A percentile compares a stretch with the other conserved stretches of the same genome.
Evolutionary conservation across 164 flowering plant genomes (phyloP).

Genomic region (Umbilicus rupestris): DNA sequence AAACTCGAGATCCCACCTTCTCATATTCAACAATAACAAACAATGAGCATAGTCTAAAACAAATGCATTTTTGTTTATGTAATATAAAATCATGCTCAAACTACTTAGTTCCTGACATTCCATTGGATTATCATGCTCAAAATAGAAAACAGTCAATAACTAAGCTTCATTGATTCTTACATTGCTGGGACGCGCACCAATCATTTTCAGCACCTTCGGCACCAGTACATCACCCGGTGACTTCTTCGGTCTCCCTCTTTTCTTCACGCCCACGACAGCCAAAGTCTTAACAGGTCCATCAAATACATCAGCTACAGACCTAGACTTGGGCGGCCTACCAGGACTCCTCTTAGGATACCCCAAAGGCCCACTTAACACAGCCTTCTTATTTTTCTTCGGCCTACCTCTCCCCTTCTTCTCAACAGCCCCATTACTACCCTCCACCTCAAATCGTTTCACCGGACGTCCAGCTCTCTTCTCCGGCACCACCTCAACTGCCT

Average conservation of each 20-base stretch:
- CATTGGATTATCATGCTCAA: background rate
- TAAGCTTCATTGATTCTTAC: background rate
- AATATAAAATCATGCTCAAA: background rate
- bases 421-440: background rate
- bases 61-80: background rate
- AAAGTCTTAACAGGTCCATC: background rate
- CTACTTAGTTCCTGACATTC: background rate
- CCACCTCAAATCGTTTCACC: background rate
- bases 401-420: background rate
- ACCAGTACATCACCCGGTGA: background rate
- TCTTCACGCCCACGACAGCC: background rate
- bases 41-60: background rate
- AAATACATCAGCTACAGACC: background rate
- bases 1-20: background rate
- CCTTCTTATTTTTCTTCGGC: background rate
- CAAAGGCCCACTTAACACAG: background rate
- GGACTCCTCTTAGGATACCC: slow-evolving; percentile 8
- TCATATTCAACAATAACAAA: background rate
- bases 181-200: background rate
- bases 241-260: slow-evolving; percentile 2
- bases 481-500: background rate
- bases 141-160: background rate
- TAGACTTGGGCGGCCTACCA: slow-evolving; percentile 11
- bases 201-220: background rate
- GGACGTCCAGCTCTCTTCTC: background rate